Base-by-base conservation (phyloP, 805 yeast genomes). In the Yarrowia porcina region DNA sequence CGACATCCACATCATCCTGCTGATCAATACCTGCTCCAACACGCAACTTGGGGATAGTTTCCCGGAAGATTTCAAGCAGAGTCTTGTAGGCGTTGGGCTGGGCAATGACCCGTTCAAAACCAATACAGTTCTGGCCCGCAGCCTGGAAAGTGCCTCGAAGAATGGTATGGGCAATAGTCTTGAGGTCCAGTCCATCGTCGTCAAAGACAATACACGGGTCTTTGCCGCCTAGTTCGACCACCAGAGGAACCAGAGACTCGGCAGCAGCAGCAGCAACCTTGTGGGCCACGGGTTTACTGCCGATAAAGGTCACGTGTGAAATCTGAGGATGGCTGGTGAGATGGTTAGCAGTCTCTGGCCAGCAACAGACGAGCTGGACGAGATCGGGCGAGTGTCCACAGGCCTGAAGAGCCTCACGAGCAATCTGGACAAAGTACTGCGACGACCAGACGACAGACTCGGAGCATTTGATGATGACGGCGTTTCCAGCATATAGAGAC, bases 401-500 rank as follows among this genome's bases (percentile, higher is more conserved):
- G 65, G 83, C 83, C 63, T 81, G 81, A 64, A 94, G 79, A 5
- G 93, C 90, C 11, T 84, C 78, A 69, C 83, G 87, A 9, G 90
- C 87, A 70, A 94, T 77, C 36, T 83, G 80, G 45, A 88, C 79
- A 70, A 87, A 94, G 77, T 87, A 88, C 65, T 81, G 83, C 6
- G 97, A 89, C 11, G 97, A 89, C 98, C 98, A 94, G 41, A 90
- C 87, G 1, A 94, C 99, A 70, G 90, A 89, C 75, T 94, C 99
- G 11, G 97, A 90, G 76, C 99, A 93, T 73, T 94, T 94, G 61
- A 94, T 85, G 10, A 94, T 87, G 47, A 91, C 86, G 7, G 92
- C 91, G 71, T 94, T 93, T 4, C 99, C 99, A 5, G 97, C 84
- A 71, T 92, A 90, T 25, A 94, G 74, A 1, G 93, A 83, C 2